Evolutionary conservation across 148 eudicot genomes (phyloP), one percentile per base, ranked within the genome.

Genomic region (Dianthus caryophyllus): DNA sequence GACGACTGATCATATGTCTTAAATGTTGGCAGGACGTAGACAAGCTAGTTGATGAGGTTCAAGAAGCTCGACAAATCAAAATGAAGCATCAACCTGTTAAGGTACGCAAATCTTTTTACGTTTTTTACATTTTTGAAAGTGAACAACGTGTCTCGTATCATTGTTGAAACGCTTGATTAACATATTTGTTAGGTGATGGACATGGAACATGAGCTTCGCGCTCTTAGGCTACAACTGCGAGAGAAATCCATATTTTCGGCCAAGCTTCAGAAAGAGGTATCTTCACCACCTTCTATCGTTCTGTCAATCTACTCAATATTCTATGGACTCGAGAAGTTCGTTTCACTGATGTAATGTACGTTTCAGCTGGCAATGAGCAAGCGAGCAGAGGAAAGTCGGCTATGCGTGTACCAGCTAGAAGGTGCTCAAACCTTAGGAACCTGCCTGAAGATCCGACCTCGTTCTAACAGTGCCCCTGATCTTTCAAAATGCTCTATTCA

Each of bases 131-230:
- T 41, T 41, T 41, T 9, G 44, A 13, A 41, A 9, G 44, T 41
- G 44, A 41, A 41, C 44, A 1, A 9, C 10, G 44, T 41, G n/a
- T n/a, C n/a, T n/a, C n/a, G n/a, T n/a, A n/a, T n/a, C n/a, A n/a
- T n/a, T 41, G 44, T 41, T 41, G 6, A 41, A 41, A 41, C 44
- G 10, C 44, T 9, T 41, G 44, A 5, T 4, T 33, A 1, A 41
- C 12, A 9, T 41, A 41, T 41, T 9, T 9, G 10, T 73, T 7
- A 94, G 98, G 95, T 94, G 64, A 85, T 84, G 84, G 97, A 90
- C 78, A 94, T 94, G 97, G 99, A 94, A 64, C 89, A 84, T 52
- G 99, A 94, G 65, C 99, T 94, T 69, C 84, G 84, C 73, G 99
- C 90, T 66, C 84, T 94, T 56, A 76, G 99, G 68, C 76, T 88